Evolutionary conservation across 495 filamentous ascomycete genomes (phyloP).

Genomic region (Saxispiralis lemnorum): DNA sequence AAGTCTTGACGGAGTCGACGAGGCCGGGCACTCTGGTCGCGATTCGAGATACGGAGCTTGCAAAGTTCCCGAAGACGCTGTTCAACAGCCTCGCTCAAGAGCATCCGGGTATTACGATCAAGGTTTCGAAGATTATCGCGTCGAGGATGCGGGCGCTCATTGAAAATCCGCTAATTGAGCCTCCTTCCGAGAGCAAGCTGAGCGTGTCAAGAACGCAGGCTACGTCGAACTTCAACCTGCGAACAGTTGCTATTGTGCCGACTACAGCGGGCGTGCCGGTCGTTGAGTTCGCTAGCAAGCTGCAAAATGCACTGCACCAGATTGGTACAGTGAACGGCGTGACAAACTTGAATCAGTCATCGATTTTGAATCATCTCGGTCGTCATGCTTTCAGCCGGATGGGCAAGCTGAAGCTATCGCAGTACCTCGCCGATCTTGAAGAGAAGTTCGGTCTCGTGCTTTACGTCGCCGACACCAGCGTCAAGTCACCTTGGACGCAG

Average conservation of each 20-base stretch:
- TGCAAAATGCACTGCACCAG: slow-evolving; percentile 72
- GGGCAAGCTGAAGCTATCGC: slow-evolving; percentile 89
- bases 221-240: slow-evolving; percentile 75
- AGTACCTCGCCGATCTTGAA: slow-evolving; percentile 90
- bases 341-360: slow-evolving; percentile 79
- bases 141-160: slow-evolving; percentile 80
- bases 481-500: slow-evolving; percentile 94
- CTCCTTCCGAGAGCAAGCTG: slow-evolving; percentile 26
- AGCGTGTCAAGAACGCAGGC: slow-evolving; percentile 46
- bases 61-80: slow-evolving; percentile 84
- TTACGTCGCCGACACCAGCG: slow-evolving; percentile 93
- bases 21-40: slow-evolving; percentile 82
- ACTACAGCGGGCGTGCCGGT: slow-evolving; percentile 85
- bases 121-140: slow-evolving; percentile 96
- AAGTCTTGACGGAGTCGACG: slow-evolving; percentile 86
- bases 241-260: slow-evolving; percentile 82
- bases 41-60: slow-evolving; percentile 88
- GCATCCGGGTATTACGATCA: slow-evolving; percentile 94
- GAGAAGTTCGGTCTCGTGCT: slow-evolving; percentile 92
- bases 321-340: slow-evolving; percentile 78
- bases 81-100: slow-evolving; percentile 96
- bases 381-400: slow-evolving; percentile 92
- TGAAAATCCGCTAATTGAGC: slow-evolving; percentile 56
- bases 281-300: slow-evolving; percentile 79
- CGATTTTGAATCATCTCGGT: slow-evolving; percentile 84